phyloP scores from a whole-genome alignment of 129 eudicot genomes.

The Helianthus annuus region DNA sequence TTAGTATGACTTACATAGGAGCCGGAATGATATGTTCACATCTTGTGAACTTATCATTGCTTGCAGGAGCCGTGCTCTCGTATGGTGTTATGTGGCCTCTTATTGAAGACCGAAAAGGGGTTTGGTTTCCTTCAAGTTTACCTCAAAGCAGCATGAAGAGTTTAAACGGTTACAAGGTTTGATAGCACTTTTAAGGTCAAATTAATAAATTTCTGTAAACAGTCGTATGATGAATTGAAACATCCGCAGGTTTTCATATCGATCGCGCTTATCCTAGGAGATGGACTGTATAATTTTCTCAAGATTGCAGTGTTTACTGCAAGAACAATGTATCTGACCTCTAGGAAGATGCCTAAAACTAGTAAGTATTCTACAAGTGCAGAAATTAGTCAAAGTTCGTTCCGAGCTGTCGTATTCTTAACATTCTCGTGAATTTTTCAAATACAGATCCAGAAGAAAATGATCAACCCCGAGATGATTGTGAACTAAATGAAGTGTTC shows the following conservation, averaged over 20 bases:
- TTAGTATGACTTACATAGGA: conserved; percentile 85
- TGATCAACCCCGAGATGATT: conserved; percentile 39
- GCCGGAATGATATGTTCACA: conserved; percentile 98
- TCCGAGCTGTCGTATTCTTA: neutral
- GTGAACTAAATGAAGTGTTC: conserved; percentile 66
- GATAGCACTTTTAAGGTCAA: neutral
- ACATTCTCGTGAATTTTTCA: neutral
- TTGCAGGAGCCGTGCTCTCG: conserved; percentile 83
- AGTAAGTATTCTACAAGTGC: conserved; percentile 34
- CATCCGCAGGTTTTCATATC: conserved; percentile 79
- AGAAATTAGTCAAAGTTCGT: neutral
- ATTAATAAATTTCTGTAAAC: neutral
- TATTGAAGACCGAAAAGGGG: conserved; percentile 57
- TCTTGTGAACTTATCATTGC: conserved; percentile 80
- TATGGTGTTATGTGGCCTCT: conserved; percentile 96
- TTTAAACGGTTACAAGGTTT: conserved; percentile 77
- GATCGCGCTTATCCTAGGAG: conserved; percentile 82
- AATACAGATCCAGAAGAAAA: conserved; percentile 44
- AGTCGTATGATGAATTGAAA: neutral
- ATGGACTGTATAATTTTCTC: conserved; percentile 84
- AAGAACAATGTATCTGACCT: conserved; percentile 42
- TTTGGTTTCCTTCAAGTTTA: conserved; percentile 61
- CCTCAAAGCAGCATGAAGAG: conserved; percentile 86
- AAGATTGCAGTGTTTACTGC: conserved; percentile 61
- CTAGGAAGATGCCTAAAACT: conserved; percentile 45